Conservation (phyloP, 2,329 filamentous ascomycete genomes). For the Ophiostoma sp. region DNA sequence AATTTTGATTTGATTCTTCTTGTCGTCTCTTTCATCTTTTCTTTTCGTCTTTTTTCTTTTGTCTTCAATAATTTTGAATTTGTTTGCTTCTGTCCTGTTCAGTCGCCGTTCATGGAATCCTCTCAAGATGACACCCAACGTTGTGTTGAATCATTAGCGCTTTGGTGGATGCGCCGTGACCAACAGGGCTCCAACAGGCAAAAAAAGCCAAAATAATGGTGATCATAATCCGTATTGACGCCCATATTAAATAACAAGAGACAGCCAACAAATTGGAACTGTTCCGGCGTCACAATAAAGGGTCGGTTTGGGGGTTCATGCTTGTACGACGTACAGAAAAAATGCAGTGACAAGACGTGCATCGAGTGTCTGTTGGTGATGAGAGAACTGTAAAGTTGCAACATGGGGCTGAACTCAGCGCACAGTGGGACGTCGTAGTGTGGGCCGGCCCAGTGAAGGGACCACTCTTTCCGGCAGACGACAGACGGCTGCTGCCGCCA, state of each 20-base stretch:
- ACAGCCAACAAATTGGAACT: not conserved
- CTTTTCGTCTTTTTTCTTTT: not conserved
- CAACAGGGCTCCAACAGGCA: constrained; percentile 6
- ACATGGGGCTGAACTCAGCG: not conserved
- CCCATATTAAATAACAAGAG: not conserved
- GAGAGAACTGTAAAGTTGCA: not conserved
- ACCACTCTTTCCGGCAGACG: not conserved
- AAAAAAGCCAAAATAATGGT: not conserved
- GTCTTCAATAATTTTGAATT: not conserved
- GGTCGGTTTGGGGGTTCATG: not conserved
- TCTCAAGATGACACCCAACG: not conserved
- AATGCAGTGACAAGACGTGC: not conserved
- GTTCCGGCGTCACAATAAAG: not conserved
- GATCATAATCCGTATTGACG: not conserved
- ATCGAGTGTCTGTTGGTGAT: not conserved
- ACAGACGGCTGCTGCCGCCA: constrained; percentile 9
- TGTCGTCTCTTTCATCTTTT: not conserved
- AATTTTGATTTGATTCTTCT: not conserved
- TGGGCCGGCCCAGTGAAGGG: not conserved
- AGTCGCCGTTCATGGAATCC: not conserved
- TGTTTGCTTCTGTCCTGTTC: not conserved
- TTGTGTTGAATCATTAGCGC: constrained; percentile 9
- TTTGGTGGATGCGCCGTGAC: not conserved
- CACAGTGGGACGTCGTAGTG: not conserved
- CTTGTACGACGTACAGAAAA: not conserved